Evolutionary conservation across 768 basidiomycete genomes (phyloP).

Genomic region (Dioszegia aurantiaca): DNA sequence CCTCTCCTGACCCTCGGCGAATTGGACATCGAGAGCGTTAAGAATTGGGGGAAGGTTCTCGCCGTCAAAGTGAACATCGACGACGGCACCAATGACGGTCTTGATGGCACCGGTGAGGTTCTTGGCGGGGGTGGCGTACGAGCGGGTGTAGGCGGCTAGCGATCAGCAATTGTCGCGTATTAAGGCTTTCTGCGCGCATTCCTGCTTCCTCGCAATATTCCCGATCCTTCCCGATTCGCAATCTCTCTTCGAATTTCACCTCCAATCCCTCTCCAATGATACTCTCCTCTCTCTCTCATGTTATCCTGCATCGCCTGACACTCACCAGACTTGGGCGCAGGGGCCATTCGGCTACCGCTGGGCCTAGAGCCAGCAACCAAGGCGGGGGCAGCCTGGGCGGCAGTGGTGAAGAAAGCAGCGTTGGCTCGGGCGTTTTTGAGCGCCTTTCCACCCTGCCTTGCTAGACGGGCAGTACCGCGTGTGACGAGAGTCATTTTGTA

Average conservation of each 20-base stretch:
- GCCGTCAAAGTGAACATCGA: constrained; percentile 96
- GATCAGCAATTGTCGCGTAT: not conserved
- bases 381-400: constrained; percentile 41
- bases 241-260: not conserved
- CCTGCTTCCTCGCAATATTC: not conserved
- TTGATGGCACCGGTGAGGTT: constrained; percentile 74
- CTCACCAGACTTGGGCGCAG: constrained; percentile 34
- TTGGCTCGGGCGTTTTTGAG: constrained; percentile 45
- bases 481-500: constrained; percentile 51
- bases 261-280: constrained; percentile 2
- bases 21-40: constrained; percentile 95
- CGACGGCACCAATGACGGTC: constrained; percentile 99
- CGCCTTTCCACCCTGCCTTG: constrained; percentile 46
- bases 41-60: constrained; percentile 95
- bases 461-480: constrained; percentile 50
- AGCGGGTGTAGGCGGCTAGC: constrained; percentile 56
- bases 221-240: constrained; percentile 5
- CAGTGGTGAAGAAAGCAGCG: constrained; percentile 51
- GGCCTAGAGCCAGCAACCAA: constrained; percentile 36
- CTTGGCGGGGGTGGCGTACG: constrained; percentile 88
- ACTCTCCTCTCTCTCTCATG: not conserved
- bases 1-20: constrained; percentile 54
- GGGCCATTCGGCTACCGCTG: constrained; percentile 26
- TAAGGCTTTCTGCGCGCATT: too few relatives aligned
- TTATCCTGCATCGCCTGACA: constrained; percentile 1